Conservation (phyloP, 2,329 filamentous ascomycete genomes). For the Talaromyces islandicus region DNA sequence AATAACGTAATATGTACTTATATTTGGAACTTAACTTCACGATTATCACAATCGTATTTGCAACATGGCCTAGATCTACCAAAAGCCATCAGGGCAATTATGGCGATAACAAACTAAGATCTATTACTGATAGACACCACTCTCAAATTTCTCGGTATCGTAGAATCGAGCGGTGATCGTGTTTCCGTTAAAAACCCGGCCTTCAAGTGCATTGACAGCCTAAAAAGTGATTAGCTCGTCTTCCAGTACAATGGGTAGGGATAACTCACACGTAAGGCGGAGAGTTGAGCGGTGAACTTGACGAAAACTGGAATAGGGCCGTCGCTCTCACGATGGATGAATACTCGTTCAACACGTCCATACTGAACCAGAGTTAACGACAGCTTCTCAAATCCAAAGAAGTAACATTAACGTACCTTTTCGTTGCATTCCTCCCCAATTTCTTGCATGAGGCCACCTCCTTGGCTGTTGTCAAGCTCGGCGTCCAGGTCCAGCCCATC, state of each 20-base stretch:
- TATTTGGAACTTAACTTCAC: not conserved
- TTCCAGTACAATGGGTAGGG: slow-evolving; percentile 11
- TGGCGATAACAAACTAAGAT: not conserved
- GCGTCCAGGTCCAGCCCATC: slow-evolving; percentile 72
- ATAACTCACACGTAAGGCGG: slow-evolving; percentile 68
- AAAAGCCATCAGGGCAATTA: not conserved
- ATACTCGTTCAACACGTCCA: slow-evolving; percentile 73
- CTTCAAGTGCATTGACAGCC: slow-evolving; percentile 86
- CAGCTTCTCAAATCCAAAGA: not conserved
- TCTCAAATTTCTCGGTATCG: slow-evolving; percentile 74
- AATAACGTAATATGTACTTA: not conserved
- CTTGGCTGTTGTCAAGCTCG: slow-evolving; percentile 63
- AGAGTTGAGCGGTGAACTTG: slow-evolving; percentile 81
- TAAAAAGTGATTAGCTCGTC: slow-evolving; percentile 28
- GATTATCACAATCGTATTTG: not conserved
- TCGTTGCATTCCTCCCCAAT: slow-evolving; percentile 90
- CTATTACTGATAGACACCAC: slow-evolving; percentile 47
- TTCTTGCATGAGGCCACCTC: slow-evolving; percentile 71
- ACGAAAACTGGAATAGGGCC: slow-evolving; percentile 69
- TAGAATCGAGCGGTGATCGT: slow-evolving; percentile 77
- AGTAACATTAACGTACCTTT: slow-evolving; percentile 48
- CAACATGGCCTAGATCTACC: not conserved
- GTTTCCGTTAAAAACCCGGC: slow-evolving; percentile 83
- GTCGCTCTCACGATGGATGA: slow-evolving; percentile 59
- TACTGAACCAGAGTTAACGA: slow-evolving; percentile 49